These are phyloP conservation scores for Lichtheimia corymbifera DNA, from an alignment of 371 early-diverging fungal genomes.

Conservation along the genomic window DNA sequence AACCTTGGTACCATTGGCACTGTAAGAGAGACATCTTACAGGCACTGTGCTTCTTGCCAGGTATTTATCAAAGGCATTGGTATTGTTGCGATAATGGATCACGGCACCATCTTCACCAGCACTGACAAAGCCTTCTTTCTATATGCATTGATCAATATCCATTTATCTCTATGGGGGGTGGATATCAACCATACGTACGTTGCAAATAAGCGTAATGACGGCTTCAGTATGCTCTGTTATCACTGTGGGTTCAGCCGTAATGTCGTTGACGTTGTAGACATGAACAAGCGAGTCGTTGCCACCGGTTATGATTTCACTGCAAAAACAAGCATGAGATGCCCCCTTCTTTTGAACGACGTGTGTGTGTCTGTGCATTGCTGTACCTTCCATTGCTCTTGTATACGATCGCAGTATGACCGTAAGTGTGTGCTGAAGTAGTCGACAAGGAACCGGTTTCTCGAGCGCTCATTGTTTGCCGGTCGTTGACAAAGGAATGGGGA, in stretches of 20 bases:
- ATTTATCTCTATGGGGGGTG: neutral
- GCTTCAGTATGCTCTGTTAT: slow-evolving; percentile 14
- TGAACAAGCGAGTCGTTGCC: slow-evolving; percentile 15
- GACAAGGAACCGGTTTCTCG: slow-evolving; percentile 2
- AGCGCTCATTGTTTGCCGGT: neutral
- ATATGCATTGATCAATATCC: neutral
- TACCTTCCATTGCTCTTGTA: neutral
- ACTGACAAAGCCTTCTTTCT: slow-evolving; percentile 31
- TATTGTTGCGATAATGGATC: slow-evolving; percentile 19
- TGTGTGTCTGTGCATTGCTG: neutral
- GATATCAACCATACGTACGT: slow-evolving; percentile 8
- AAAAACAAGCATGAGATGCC: neutral
- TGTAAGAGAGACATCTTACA: slow-evolving; percentile 31
- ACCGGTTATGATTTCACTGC: slow-evolving; percentile 16
- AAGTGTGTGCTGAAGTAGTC: neutral
- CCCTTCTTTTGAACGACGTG: neutral
- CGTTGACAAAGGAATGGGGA: neutral
- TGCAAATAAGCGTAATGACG: slow-evolving; percentile 8
- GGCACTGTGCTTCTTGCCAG: slow-evolving; percentile 39
- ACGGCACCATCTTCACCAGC: slow-evolving; percentile 44
- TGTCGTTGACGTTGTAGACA: slow-evolving; percentile 7
- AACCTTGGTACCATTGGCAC: slow-evolving; percentile 32
- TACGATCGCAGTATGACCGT: neutral
- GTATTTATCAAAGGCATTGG: slow-evolving; percentile 28
- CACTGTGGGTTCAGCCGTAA: neutral